Evolutionary conservation across 2,329 filamentous ascomycete genomes (phyloP).

Genomic region (Colletotrichum tabaci): DNA sequence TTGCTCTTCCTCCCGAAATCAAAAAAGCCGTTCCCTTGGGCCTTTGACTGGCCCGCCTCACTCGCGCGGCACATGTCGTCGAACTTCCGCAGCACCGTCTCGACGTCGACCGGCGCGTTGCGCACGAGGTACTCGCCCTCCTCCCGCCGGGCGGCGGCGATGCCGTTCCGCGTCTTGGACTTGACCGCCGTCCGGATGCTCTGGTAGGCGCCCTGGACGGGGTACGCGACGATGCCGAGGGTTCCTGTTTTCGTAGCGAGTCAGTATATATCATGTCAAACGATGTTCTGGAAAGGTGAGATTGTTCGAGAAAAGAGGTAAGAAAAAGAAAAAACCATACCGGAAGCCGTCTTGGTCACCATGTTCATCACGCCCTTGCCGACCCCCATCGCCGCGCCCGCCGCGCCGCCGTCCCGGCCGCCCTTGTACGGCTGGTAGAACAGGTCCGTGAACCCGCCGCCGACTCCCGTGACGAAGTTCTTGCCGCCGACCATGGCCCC

Average conservation of each 20-base stretch:
- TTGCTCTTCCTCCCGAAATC: not conserved
- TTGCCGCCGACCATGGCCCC: slow-evolving; percentile 60
- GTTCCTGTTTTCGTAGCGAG: slow-evolving; percentile 18
- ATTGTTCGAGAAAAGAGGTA: too few species aligned
- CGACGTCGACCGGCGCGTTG: not conserved
- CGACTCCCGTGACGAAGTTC: slow-evolving; percentile 60
- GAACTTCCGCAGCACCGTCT: slow-evolving; percentile 16
- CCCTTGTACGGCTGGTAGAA: slow-evolving; percentile 59
- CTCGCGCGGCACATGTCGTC: slow-evolving; percentile 11
- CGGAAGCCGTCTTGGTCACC: slow-evolving; percentile 44
- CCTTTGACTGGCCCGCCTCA: not conserved
- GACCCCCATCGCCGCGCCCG: slow-evolving; percentile 59
- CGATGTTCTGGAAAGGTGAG: too few species aligned
- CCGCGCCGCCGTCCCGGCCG: slow-evolving; percentile 55
- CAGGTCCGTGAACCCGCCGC: slow-evolving; percentile 60
- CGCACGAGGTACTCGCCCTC: slow-evolving; percentile 40
- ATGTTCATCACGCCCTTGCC: slow-evolving; percentile 57
- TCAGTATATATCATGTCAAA: not conserved
- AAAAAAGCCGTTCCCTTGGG: not conserved
- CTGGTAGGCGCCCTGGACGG: slow-evolving; percentile 43
- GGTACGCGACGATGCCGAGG: slow-evolving; percentile 45
- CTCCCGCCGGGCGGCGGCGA: slow-evolving; percentile 12
- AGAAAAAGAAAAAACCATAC: slow-evolving; percentile 13
- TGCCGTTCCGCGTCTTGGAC: slow-evolving; percentile 29
- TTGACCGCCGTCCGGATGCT: slow-evolving; percentile 40